Conservation (phyloP, 148 eudicot genomes). For the Polygonum aviculare region DNA sequence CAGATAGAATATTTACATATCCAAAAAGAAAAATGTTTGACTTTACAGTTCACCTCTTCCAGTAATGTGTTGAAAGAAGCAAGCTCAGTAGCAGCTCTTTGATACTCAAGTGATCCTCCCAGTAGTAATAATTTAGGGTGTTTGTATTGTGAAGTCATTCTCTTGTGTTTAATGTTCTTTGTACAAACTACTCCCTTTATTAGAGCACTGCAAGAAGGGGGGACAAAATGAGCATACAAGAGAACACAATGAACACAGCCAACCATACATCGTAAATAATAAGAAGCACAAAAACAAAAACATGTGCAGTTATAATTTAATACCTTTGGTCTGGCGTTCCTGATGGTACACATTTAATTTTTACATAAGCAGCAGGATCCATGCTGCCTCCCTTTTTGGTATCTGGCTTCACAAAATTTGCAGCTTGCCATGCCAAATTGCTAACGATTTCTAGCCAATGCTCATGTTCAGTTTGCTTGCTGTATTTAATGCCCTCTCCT, state of each 20-base stretch:
- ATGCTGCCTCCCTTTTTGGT: constrained; percentile 94
- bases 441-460: constrained; percentile 80
- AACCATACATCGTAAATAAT: neutral
- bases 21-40: neutral
- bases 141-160: constrained; percentile 89
- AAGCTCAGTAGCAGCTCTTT: constrained; percentile 66
- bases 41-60: constrained; percentile 51
- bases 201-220: constrained; percentile 44
- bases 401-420: constrained; percentile 86
- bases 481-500: constrained; percentile 52
- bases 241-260: neutral
- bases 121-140: constrained; percentile 69
- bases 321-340: constrained; percentile 86
- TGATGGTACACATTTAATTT: constrained; percentile 84
- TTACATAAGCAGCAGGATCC: constrained; percentile 92
- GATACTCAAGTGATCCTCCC: constrained; percentile 95
- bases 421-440: constrained; percentile 90
- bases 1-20: neutral
- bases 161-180: constrained; percentile 94
- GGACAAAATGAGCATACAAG: neutral
- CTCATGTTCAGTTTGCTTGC: constrained; percentile 33
- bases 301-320: neutral
- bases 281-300: neutral
- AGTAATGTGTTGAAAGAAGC: constrained; percentile 75
- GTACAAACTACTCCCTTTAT: constrained; percentile 93